Evolutionary conservation across 495 filamentous ascomycete species (phyloP).

Genomic region (Penicillium ochrochloron): DNA sequence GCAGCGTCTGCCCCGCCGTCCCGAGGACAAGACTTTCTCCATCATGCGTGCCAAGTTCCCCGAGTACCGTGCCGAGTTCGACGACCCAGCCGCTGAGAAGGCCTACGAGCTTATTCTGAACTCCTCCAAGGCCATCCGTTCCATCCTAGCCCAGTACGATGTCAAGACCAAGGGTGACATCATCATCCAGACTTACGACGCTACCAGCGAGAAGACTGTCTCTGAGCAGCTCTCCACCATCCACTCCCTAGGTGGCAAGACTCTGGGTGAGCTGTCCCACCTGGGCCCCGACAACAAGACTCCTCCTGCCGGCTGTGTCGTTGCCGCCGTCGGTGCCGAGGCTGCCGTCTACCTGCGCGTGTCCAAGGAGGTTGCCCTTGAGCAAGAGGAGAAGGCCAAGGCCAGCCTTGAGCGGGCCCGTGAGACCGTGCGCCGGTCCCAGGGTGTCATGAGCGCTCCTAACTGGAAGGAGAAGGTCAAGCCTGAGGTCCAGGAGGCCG

Average conservation of each 20-base stretch:
- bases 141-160: slow-evolving; percentile 61
- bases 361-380: slow-evolving; percentile 68
- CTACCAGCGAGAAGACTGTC: slow-evolving; percentile 58
- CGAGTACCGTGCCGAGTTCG: slow-evolving; percentile 54
- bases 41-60: slow-evolving; percentile 74
- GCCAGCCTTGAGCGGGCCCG: slow-evolving; percentile 51
- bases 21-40: slow-evolving; percentile 63
- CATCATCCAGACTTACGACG: slow-evolving; percentile 64
- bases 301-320: slow-evolving; percentile 70
- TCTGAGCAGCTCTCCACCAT: slow-evolving; percentile 62
- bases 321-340: slow-evolving; percentile 66
- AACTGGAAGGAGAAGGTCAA: slow-evolving; percentile 54
- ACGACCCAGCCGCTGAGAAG: slow-evolving; percentile 60
- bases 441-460: slow-evolving; percentile 39
- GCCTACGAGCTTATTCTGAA: slow-evolving; percentile 70
- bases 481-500: slow-evolving; percentile 59
- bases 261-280: slow-evolving; percentile 55
- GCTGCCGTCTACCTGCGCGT: slow-evolving; percentile 74
- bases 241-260: slow-evolving; percentile 68
- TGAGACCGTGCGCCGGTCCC: slow-evolving; percentile 40
- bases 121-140: slow-evolving; percentile 60
- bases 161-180: slow-evolving; percentile 61
- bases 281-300: slow-evolving; percentile 52
- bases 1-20: slow-evolving; percentile 73
- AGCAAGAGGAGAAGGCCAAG: slow-evolving; percentile 66